These are phyloP conservation scores for Jamesozyma lodderae DNA, from an alignment of 805 yeast genomes.

Conservation along the genomic window DNA sequence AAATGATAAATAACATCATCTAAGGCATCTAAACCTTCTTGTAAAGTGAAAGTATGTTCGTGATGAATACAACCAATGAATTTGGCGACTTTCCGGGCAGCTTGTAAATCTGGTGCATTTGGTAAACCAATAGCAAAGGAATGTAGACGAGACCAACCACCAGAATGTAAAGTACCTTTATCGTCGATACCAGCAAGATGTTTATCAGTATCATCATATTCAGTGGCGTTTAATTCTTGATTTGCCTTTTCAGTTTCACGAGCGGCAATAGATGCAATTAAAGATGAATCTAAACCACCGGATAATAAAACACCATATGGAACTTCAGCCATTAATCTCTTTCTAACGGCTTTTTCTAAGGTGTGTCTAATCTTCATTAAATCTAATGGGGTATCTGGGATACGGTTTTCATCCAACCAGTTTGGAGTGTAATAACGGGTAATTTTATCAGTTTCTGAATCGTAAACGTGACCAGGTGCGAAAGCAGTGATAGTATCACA, in stretches of 20 bases:
- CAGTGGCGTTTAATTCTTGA: slow-evolving; percentile 27
- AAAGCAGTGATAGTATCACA: slow-evolving; percentile 88
- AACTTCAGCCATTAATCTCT: slow-evolving; percentile 99
- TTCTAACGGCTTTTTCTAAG: slow-evolving; percentile 91
- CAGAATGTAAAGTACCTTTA: slow-evolving; percentile 67
- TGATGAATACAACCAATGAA: slow-evolving; percentile 95
- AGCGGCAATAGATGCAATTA: slow-evolving; percentile 95
- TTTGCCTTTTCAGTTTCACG: slow-evolving; percentile 74
- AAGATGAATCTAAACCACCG: slow-evolving; percentile 95
- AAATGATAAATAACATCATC: slow-evolving; percentile 90
- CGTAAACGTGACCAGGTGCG: slow-evolving; percentile 98
- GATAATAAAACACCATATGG: slow-evolving; percentile 96
- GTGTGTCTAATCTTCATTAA: slow-evolving; percentile 61
- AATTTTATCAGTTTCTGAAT: slow-evolving; percentile 76
- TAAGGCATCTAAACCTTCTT: slow-evolving; percentile 94
- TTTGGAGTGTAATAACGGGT: slow-evolving; percentile 85
- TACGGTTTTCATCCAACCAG: slow-evolving; percentile 82
- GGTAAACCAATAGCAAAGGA: slow-evolving; percentile 97
- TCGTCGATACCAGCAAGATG: slow-evolving; percentile 90
- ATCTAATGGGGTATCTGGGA: slow-evolving; percentile 74
- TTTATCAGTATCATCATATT: slow-evolving; percentile 40
- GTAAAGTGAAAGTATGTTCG: slow-evolving; percentile 93
- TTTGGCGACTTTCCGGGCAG: slow-evolving; percentile 94
- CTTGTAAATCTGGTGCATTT: slow-evolving; percentile 93
- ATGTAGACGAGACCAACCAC: slow-evolving; percentile 77